Conservation (phyloP, 306 rosid species). For the Gleditsia sinensis region DNA sequence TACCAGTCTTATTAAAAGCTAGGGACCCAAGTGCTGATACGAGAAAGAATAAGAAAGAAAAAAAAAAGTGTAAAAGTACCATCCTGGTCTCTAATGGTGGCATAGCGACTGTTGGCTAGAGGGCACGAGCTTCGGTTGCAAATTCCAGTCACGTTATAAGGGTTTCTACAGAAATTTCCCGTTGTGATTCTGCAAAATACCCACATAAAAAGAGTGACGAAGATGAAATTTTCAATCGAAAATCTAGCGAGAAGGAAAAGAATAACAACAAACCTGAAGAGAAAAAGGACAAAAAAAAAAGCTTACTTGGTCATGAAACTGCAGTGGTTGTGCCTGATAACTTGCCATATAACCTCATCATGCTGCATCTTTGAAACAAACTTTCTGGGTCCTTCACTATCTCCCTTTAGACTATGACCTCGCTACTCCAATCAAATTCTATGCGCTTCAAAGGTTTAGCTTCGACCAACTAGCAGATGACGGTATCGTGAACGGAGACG, state of each 20-base stretch:
- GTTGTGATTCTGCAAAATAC: slow-evolving; percentile 59
- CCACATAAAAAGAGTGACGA: neutral
- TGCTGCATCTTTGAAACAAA: slow-evolving; percentile 40
- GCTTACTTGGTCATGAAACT: slow-evolving; percentile 50
- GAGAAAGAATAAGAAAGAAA: neutral
- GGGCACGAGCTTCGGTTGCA: slow-evolving; percentile 96
- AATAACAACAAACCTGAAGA: neutral
- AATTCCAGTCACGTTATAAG: slow-evolving; percentile 82
- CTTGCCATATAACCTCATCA: slow-evolving; percentile 57
- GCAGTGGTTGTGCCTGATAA: slow-evolving; percentile 55
- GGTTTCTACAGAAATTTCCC: slow-evolving; percentile 84
- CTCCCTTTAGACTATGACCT: neutral
- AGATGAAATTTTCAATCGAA: neutral
- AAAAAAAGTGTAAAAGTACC: slow-evolving; percentile 47
- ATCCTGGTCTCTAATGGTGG: slow-evolving; percentile 86
- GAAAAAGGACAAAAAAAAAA: neutral
- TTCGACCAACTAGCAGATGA: neutral
- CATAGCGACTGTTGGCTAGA: slow-evolving; percentile 91
- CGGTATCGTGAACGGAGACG: neutral
- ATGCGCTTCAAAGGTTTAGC: neutral
- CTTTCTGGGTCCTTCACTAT: neutral
- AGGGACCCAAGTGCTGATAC: neutral
- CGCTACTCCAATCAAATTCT: neutral
- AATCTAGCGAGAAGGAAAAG: neutral
- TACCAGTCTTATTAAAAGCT: neutral